Evolutionary conservation across 2,329 filamentous ascomycete genomes (phyloP).

Genomic region (Cryphonectria radicalis): DNA sequence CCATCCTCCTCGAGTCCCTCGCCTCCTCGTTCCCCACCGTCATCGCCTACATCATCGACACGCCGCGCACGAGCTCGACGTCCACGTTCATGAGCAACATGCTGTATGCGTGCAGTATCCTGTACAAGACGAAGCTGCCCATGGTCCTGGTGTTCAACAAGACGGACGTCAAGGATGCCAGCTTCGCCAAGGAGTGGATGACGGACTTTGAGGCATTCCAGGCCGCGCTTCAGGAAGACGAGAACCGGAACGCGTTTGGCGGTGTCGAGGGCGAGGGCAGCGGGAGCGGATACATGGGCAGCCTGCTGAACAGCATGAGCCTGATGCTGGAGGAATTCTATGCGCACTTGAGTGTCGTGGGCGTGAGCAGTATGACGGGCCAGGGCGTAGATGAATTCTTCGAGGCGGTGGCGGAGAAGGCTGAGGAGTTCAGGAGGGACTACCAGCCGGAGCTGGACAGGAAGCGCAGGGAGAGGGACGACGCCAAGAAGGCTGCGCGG

Average conservation of each 20-base stretch:
- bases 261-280: conserved; percentile 69
- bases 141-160: conserved; percentile 99
- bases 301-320: conserved; percentile 95
- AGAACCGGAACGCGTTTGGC: conserved; percentile 76
- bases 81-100: conserved; percentile 99
- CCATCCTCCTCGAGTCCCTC: conserved; percentile 89
- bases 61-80: conserved; percentile 87
- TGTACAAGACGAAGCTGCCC: conserved; percentile 97
- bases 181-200: conserved; percentile 98
- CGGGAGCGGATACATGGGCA: conserved; percentile 95
- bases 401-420: conserved; percentile 82
- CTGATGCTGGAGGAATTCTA: conserved; percentile 98
- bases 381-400: conserved; percentile 94
- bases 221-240: conserved; percentile 77
- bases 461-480: conserved; percentile 74
- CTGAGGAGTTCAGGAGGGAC: conserved; percentile 83
- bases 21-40: conserved; percentile 96
- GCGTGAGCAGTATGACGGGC: conserved; percentile 90
- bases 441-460: conserved; percentile 91
- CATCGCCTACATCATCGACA: conserved; percentile 97
- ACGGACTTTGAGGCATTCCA: conserved; percentile 98
- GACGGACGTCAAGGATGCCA: conserved; percentile 89
- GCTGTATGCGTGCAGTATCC: conserved; percentile 97
- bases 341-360: conserved; percentile 88
- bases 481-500: conserved; percentile 70